Conservation (phyloP, 2,329 filamentous ascomycete genomes). For the Fusarium poae region DNA sequence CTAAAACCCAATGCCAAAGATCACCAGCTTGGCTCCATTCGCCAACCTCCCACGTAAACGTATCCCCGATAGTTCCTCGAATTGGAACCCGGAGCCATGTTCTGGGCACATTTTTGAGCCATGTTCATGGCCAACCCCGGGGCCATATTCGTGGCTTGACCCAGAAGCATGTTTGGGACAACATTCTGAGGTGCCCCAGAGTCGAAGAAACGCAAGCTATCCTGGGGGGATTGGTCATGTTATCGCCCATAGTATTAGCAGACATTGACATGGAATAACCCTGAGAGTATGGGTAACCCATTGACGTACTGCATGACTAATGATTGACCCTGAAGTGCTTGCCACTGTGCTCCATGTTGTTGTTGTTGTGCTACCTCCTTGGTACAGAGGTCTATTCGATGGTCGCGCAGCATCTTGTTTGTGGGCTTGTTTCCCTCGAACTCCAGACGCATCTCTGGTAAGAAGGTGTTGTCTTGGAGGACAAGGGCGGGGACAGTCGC, state of each 20-base stretch:
- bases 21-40: not conserved
- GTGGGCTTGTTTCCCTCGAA: not conserved
- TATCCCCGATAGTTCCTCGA: not conserved
- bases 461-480: not conserved
- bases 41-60: rapidly evolving
- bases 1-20: not conserved
- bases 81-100: not conserved
- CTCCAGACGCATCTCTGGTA: not conserved
- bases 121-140: not conserved
- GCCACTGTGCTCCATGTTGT: not conserved
- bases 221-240: not conserved
- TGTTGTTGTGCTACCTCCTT: not conserved
- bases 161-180: too few species aligned
- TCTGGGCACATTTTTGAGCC: not conserved
- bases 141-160: too few species aligned
- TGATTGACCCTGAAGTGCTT: not conserved
- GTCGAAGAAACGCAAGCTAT: too few species aligned
- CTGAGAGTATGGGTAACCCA: not conserved
- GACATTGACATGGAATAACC: not conserved
- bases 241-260: not conserved
- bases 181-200: too few species aligned
- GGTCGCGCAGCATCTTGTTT: not conserved
- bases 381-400: not conserved
- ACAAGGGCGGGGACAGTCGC: not conserved
- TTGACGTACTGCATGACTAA: not conserved